Conservation (phyloP, 1,284 basidiomycete species). For the Trichosporon coremiiforme region DNA sequence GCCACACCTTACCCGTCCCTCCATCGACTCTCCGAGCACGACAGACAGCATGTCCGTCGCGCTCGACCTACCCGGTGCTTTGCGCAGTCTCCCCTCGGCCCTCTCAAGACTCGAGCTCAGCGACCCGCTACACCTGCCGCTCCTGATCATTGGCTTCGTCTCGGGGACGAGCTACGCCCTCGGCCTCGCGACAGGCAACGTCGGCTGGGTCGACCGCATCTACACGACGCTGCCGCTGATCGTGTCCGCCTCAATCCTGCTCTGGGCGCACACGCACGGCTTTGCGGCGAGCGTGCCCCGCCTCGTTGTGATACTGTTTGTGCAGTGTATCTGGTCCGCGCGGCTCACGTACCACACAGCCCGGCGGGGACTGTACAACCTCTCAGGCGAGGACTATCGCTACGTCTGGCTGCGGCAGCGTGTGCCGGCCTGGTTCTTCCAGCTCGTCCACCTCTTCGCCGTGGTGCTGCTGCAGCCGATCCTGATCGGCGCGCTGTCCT, state of each 20-base stretch:
- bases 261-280: slow-evolving; percentile 62
- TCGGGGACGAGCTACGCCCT: slow-evolving; percentile 39
- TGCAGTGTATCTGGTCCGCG: slow-evolving; percentile 66
- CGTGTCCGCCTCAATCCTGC: slow-evolving; percentile 71
- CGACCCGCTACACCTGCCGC: slow-evolving; percentile 44
- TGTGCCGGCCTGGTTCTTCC: slow-evolving; percentile 71
- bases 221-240: slow-evolving; percentile 80
- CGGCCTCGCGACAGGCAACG: slow-evolving; percentile 68
- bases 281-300: slow-evolving; percentile 62
- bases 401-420: slow-evolving; percentile 75
- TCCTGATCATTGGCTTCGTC: slow-evolving; percentile 38
- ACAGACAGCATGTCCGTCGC: background rate
- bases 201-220: slow-evolving; percentile 68
- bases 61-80: background rate
- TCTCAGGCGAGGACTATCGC: slow-evolving; percentile 77
- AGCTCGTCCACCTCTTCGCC: slow-evolving; percentile 74
- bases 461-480: slow-evolving; percentile 60
- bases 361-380: slow-evolving; percentile 76
- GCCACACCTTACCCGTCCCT: background rate
- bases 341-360: slow-evolving; percentile 82
- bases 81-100: background rate
- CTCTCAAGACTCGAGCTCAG: background rate
- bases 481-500: slow-evolving; percentile 72
- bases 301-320: slow-evolving; percentile 67
- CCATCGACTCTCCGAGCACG: background rate